Conservation (phyloP, 108 stramenopile species). For the Epithemia pelagica region DNA sequence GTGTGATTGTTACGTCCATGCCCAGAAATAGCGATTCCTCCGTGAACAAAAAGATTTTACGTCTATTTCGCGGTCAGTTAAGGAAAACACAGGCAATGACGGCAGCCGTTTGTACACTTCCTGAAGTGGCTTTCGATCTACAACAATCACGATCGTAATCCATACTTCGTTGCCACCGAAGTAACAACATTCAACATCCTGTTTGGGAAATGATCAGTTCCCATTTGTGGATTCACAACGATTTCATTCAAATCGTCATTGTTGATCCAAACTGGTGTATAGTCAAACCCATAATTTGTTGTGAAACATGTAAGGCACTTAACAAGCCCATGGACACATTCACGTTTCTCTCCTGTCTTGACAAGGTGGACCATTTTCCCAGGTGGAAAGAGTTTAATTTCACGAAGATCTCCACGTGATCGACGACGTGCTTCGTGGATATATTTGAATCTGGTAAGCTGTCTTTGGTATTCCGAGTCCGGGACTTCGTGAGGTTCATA, state of each 20-base stretch:
- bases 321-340: conserved; percentile 30
- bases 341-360: conserved; percentile 65
- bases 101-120: too few relatives aligned
- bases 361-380: conserved; percentile 79
- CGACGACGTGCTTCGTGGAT: conserved; percentile 55
- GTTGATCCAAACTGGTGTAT: conserved; percentile 71
- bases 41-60: too few relatives aligned
- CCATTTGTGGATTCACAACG: conserved; percentile 79
- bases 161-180: background rate
- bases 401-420: conserved; percentile 44
- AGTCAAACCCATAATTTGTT: conserved; percentile 62
- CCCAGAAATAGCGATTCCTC: too few relatives aligned
- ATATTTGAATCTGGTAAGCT: conserved; percentile 55
- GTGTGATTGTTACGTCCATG: too few relatives aligned
- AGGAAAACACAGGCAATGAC: too few relatives aligned
- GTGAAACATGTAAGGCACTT: conserved; percentile 68
- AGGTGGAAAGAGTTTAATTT: conserved; percentile 61
- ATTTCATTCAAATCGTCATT: conserved; percentile 87
- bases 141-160: too few relatives aligned
- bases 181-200: background rate
- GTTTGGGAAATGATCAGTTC: conserved; percentile 85
- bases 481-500: conserved; percentile 39
- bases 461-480: conserved; percentile 43
- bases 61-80: too few relatives aligned
- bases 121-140: too few relatives aligned